Base-by-base conservation (phyloP, 108 stramenopile species). In the Conticribra guillardii region DNA sequence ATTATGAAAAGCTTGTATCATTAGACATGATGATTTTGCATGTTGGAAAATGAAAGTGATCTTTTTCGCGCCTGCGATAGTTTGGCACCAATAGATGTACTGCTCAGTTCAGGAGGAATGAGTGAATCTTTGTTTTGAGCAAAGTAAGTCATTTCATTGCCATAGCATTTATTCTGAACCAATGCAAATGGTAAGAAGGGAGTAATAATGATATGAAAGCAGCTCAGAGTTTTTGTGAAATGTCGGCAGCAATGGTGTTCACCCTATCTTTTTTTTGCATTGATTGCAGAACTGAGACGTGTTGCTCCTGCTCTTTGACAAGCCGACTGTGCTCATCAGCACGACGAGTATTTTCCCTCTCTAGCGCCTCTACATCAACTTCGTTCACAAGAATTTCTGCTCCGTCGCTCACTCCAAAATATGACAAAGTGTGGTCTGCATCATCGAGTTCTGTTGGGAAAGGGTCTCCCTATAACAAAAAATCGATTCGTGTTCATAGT, bases 321-420 rank as follows among this genome's bases (percentile, higher is more conserved):
- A 54, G 71, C 45, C 67, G 78, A n/a, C 54, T 41, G 24, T 85
- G 82, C 46, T 83, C 79, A 30, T 80, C 62, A 47, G 51, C 45
- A 14, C 76, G 47, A 15, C 71, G 66, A 23, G 63, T 34, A 32
- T 67, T 65, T 58, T 85, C 80, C 52, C 54, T 54, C 55, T 67
- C 60, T 47, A 54, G 49, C 7, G 79, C 82, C 48, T 73, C 80
- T 2, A 79, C 62, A 61, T 91, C 89, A 41, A 84, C 64, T 79
- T 96, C 95, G 56, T 93, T 90, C 64, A 96, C 86, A 17, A 90
- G 74, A 52, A 96, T 93, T 66, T 91, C 87, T 14, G 89, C 81
- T 17, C 95, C 95, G 69, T 96, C 93, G 18, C 68, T 71, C 9
- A 93, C 85, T n/a, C 95, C 95, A 64, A 91, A 96, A 64, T 94